phyloP scores from a whole-genome alignment of 306 rosid species.

The Erythrophleum fordii region DNA sequence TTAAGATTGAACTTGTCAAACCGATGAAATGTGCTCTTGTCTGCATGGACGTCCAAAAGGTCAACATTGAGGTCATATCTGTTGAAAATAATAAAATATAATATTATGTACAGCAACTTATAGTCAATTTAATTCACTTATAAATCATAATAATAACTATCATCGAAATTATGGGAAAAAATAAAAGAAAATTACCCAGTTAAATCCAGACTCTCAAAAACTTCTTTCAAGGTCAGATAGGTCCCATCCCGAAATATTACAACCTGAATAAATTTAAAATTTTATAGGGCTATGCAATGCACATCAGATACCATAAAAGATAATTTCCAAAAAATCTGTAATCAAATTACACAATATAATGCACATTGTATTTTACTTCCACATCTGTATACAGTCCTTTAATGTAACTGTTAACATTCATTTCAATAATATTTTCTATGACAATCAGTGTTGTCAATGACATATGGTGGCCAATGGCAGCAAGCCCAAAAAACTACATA shows the following conservation, averaged over 20 bases:
- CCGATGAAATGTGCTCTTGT: slow-evolving; percentile 85
- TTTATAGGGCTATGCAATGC: slow-evolving; percentile 13
- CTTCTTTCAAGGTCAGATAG: slow-evolving; percentile 79
- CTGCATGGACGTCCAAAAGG: slow-evolving; percentile 88
- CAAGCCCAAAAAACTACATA: background rate
- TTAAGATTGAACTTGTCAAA: slow-evolving; percentile 86
- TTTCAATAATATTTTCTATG: background rate
- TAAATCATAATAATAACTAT: background rate
- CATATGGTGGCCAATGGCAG: background rate
- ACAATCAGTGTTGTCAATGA: background rate
- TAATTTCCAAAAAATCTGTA: background rate
- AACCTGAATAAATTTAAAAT: slow-evolving; percentile 50
- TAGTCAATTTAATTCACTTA: background rate
- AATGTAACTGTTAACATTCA: background rate
- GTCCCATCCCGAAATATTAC: slow-evolving; percentile 88
- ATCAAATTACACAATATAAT: background rate
- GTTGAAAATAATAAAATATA: slow-evolving; percentile 33
- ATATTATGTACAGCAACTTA: slow-evolving; percentile 16
- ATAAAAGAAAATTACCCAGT: slow-evolving; percentile 53
- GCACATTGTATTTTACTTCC: background rate
- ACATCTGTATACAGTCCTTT: background rate
- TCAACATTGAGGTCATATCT: slow-evolving; percentile 83
- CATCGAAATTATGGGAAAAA: background rate
- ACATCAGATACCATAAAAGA: background rate
- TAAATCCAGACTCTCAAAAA: slow-evolving; percentile 80